phyloP scores from a whole-genome alignment of 2,329 filamentous ascomycete genomes.

The Pyricularia sp. region DNA sequence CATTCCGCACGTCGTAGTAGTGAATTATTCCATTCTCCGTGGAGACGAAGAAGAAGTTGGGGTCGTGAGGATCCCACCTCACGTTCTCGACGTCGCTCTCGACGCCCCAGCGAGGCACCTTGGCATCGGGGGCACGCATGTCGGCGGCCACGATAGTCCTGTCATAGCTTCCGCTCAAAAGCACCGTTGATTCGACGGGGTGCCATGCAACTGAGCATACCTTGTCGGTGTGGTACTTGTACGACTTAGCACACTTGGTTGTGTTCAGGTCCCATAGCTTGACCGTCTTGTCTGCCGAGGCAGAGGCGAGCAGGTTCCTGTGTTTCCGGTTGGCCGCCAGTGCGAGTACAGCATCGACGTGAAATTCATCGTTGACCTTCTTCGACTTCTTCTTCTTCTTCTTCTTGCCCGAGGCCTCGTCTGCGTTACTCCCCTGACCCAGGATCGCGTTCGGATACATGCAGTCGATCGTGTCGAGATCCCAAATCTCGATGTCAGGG shows the following conservation, averaged over 20 bases:
- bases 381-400: constrained; percentile 88
- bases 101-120: constrained; percentile 78
- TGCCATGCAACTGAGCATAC: constrained; percentile 96
- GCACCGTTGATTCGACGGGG: constrained; percentile 71
- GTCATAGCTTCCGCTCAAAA: constrained; percentile 92
- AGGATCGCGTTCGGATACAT: constrained; percentile 98
- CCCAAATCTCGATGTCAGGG: constrained; percentile 97
- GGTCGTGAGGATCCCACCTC: constrained; percentile 85
- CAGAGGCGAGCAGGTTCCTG: constrained; percentile 87
- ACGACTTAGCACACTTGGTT: constrained; percentile 87
- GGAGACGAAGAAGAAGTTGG: constrained; percentile 90
- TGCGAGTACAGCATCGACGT: constrained; percentile 87
- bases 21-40: constrained; percentile 89
- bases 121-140: constrained; percentile 84
- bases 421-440: constrained; percentile 54
- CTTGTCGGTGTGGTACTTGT: constrained; percentile 90
- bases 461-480: constrained; percentile 89
- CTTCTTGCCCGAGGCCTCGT: constrained; percentile 52
- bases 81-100: constrained; percentile 93
- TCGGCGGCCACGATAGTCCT: constrained; percentile 89
- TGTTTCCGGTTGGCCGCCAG: constrained; percentile 89
- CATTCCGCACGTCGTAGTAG: constrained; percentile 77
- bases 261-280: constrained; percentile 98
- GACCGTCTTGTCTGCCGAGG: constrained; percentile 91
- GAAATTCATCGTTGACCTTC: constrained; percentile 84